phyloP scores from a whole-genome alignment of 2,329 filamentous ascomycete genomes.

The Graphiopsis chlorocephala region DNA sequence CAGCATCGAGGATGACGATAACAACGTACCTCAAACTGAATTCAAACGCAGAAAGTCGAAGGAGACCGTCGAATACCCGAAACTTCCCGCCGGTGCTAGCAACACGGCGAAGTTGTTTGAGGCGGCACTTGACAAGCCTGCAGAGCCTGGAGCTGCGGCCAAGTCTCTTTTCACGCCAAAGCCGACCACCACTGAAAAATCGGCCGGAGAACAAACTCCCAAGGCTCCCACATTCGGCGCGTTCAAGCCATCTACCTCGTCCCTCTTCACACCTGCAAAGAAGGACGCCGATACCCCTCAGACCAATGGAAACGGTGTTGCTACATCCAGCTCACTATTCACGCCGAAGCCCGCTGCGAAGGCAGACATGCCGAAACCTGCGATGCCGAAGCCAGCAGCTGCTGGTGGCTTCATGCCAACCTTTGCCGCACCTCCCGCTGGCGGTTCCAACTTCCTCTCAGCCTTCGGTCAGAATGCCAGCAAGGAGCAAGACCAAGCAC shows the following conservation, averaged over 20 bases:
- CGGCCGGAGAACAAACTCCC: constrained; percentile 6
- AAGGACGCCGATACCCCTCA: background rate
- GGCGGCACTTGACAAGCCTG: constrained; percentile 29
- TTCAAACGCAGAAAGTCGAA: constrained; percentile 33
- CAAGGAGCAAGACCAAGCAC: constrained; percentile 42
- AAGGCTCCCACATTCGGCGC: constrained; percentile 16
- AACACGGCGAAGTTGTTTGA: constrained; percentile 33
- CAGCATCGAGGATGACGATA: constrained; percentile 21
- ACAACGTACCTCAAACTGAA: constrained; percentile 23
- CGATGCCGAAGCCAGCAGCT: background rate
- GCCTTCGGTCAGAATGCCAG: constrained; percentile 42
- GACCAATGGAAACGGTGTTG: background rate
- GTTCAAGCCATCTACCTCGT: constrained; percentile 14
- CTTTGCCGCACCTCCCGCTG: constrained; percentile 22
- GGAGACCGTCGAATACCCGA: constrained; percentile 29
- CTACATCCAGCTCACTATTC: background rate
- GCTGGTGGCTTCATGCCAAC: constrained; percentile 17
- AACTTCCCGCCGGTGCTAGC: constrained; percentile 30
- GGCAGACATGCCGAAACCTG: background rate
- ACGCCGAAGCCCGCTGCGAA: background rate
- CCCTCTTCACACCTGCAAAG: constrained; percentile 16
- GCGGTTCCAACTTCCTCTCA: constrained; percentile 39
- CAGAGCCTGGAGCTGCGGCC: constrained; percentile 15
- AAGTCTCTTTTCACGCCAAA: constrained; percentile 20
- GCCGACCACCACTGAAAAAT: constrained; percentile 3